A percentile compares a stretch with the other conserved stretches of the same genome.
Conservation (phyloP, 441 rosid species). For the Brassica hybrid region DNA sequence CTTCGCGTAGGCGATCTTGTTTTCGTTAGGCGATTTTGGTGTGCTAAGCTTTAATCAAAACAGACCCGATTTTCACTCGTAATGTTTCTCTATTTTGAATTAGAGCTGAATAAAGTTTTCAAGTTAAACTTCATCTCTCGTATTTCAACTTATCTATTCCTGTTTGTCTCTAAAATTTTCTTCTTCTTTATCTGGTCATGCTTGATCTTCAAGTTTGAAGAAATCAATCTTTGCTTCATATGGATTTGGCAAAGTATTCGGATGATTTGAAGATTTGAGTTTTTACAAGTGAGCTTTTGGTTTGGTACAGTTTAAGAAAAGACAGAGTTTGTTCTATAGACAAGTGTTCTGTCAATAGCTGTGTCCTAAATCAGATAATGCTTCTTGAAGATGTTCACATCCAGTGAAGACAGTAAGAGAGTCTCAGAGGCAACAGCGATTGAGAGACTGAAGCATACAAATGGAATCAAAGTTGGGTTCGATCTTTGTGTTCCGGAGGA, state of each 20-base stretch:
- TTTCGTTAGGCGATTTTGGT: neutral
- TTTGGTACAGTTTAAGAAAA: neutral
- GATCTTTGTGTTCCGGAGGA: no score
- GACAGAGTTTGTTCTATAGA: no score
- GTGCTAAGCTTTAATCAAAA: neutral
- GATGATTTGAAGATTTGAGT: neutral
- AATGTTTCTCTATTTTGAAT: neutral
- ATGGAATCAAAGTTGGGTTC: no score
- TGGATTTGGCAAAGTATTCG: neutral
- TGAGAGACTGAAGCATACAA: no score
- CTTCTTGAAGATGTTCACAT: no score
- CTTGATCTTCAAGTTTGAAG: neutral
- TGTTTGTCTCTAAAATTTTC: neutral
- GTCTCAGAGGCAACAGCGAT: no score
- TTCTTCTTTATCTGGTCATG: no score
- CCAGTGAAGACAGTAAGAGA: no score
- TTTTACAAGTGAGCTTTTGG: neutral
- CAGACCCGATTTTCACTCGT: neutral
- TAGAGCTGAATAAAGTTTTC: neutral
- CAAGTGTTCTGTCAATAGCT: no score
- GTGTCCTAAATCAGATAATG: no score
- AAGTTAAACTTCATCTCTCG: neutral
- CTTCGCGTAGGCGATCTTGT: neutral
- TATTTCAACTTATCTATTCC: no score
- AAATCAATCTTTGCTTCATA: neutral